Evolutionary conservation across 768 basidiomycete genomes (phyloP).

Genomic region (Psilocybe azurescens): DNA sequence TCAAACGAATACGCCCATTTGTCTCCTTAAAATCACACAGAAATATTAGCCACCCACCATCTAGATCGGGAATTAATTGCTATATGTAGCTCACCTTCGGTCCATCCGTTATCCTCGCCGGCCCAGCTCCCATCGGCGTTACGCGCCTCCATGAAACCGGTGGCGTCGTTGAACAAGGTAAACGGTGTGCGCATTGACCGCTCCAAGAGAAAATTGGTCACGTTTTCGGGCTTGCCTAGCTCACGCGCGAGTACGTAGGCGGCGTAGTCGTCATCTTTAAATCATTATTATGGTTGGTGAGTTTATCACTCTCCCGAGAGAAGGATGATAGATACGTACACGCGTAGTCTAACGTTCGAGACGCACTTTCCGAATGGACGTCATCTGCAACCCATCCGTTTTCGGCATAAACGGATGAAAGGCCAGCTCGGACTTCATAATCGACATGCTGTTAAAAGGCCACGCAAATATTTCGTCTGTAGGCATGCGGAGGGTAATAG

Average conservation of each 20-base stretch:
- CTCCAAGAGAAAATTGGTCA: slow-evolving; percentile 52
- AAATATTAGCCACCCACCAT: not conserved
- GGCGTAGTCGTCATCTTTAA: slow-evolving; percentile 78
- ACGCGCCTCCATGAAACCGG: slow-evolving; percentile 85
- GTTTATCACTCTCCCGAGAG: not conserved
- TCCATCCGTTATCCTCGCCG: slow-evolving; percentile 76
- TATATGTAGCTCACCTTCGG: slow-evolving; percentile 57
- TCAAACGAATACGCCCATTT: slow-evolving; percentile 78
- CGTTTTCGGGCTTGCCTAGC: slow-evolving; percentile 54
- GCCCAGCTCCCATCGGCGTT: slow-evolving; percentile 75
- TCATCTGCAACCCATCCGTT: slow-evolving; percentile 83
- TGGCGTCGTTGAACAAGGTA: slow-evolving; percentile 68
- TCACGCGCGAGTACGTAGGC: slow-evolving; percentile 63
- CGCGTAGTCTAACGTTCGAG: slow-evolving; percentile 79
- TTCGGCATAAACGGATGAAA: slow-evolving; percentile 66
- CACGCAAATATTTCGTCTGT: not conserved
- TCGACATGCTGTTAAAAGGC: slow-evolving; percentile 59
- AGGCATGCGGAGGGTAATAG: not conserved
- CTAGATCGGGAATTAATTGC: not conserved
- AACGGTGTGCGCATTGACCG: slow-evolving; percentile 63
- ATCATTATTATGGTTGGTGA: not conserved
- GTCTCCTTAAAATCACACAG: slow-evolving; percentile 37
- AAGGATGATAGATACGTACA: slow-evolving; percentile 47
- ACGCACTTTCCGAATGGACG: slow-evolving; percentile 79
- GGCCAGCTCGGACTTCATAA: slow-evolving; percentile 82